Evolutionary conservation across 371 early-diverging fungal species (phyloP), one percentile per base, ranked within the genome.

Genomic region (Hamiltosporidium tvaerminnensis): DNA sequence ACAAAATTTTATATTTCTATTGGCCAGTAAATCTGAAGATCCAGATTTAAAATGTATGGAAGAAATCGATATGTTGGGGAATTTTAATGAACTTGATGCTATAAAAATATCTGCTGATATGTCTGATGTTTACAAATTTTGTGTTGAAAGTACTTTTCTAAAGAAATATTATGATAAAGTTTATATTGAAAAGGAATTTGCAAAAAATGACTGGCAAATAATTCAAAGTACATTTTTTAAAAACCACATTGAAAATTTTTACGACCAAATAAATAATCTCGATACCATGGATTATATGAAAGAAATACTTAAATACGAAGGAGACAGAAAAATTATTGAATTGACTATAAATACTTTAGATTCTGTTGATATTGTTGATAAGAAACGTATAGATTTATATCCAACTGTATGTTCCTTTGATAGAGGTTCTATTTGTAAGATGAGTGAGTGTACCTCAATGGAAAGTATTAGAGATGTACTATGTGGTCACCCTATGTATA

Each of bases 271-370:
- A 34, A 34, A 3, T 10, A 4, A 54, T 54, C 3, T 5, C 33
- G 10, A 4, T n/a, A 30, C 31, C n/a, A 36, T 59, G 37, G n/a
- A 38, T 23, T 66, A 53, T 58, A 64, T 77, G 23, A 44, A 38
- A 39, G 70, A 69, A 38, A 63, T 74, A 10, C 47, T 77, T 5
- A 41, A 63, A 41, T 59, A 56, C 9, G 77, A 77, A 62, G 71
- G 75, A 9, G 70, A 72, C 58, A 64, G 70, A 53, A 47, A 59
- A 23, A 72, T 75, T 16, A 55, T 74, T 44, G 77, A 77, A 61
- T 64, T 77, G 7, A 62, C 64, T 30, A 53, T 75, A 12, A 68
- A 68, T 31, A 60, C 68, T 2, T 32, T 74, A 47, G 53, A 53
- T 31, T 58, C 66, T 12, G 57, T 56, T 2, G 47, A 63, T 30